Percentiles rank a stretch among this genome's conserved stretches.
Evolutionary conservation across 1,139 yeast genomes (phyloP).

Genomic region (Candida labiduridarum): DNA sequence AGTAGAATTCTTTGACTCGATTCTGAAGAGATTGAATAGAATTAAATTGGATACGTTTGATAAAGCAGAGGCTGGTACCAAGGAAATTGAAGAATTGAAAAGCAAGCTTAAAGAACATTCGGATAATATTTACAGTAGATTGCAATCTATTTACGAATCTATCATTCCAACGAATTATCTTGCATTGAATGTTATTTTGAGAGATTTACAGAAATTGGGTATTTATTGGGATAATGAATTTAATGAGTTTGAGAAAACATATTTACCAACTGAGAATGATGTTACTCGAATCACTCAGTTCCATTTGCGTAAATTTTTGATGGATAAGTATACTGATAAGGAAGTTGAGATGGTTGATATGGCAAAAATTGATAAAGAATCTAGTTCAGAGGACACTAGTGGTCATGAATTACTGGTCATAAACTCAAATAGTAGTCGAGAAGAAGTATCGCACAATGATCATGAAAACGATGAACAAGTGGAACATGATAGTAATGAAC

Average conservation of each 20-base stretch:
- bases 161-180: slow-evolving; percentile 69
- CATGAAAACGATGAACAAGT: not conserved
- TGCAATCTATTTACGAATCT: slow-evolving; percentile 55
- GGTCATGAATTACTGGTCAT: not conserved
- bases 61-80: slow-evolving; percentile 68
- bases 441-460: not conserved
- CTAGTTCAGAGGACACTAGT: not conserved
- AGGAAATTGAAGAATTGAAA: slow-evolving; percentile 60
- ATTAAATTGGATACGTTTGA: slow-evolving; percentile 83
- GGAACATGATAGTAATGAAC: slow-evolving; percentile 9
- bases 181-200: slow-evolving; percentile 65
- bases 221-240: slow-evolving; percentile 89
- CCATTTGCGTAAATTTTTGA: slow-evolving; percentile 76
- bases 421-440: not conserved
- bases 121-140: slow-evolving; percentile 41
- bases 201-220: slow-evolving; percentile 79
- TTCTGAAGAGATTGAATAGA: slow-evolving; percentile 68
- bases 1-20: slow-evolving; percentile 67
- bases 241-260: slow-evolving; percentile 75
- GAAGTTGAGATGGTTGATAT: slow-evolving; percentile 16
- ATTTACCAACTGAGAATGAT: slow-evolving; percentile 91
- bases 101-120: slow-evolving; percentile 55
- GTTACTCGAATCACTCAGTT: slow-evolving; percentile 88
- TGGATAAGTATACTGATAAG: slow-evolving; percentile 46
- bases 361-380: not conserved